Evolutionary conservation across 768 basidiomycete genomes (phyloP), one percentile per base, ranked within the genome.

Genomic region (Trametes elegans): DNA sequence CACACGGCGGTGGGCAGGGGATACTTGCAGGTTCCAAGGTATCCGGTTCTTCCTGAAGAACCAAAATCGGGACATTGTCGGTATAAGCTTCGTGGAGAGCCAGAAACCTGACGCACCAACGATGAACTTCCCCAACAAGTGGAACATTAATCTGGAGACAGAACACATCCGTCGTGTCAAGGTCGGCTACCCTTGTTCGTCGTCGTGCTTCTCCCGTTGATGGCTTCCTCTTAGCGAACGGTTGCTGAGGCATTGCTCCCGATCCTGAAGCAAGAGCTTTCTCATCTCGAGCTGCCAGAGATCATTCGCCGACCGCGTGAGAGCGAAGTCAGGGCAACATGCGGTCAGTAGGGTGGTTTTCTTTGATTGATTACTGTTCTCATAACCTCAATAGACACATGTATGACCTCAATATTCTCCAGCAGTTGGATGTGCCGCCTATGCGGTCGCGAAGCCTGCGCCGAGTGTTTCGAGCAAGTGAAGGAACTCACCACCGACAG

Each of bases 381-480:
- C n/a, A n/a, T n/a, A n/a, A n/a, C 43, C 57, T 53, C 19, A 7
- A 29, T 67, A 96, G 93, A 97, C 70, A 92, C 89, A 2, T 97
- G 94, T 70, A 89, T 92, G 79, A 94, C 92, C 5, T 95, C 93
- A 11, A 84, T 96, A 53, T 96, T 96, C 70, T 87, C 88, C 6
- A 85, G 83, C 53, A 88, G 85, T 27, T 96, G 90, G 84, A 89
- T 95, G 81, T 96, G 93, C 68, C 80, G 88, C n/a, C 67, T 82
- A 34, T 98, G 95, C 68, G 95, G 92, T 5, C 83, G 91, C 9
- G 95, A 97, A 70, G 84, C 89, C 8, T 98, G 95, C 66, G 77
- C 84, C 1, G 88, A 91, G 56, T 97, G 95, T 66, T 90, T 82
- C 64, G 75, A 79, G 24, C 85, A 82, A 60, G 82, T 95, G 48